Evolutionary conservation across 2,329 filamentous ascomycete species (phyloP).

Genomic region (Penicillium verrucosum): DNA sequence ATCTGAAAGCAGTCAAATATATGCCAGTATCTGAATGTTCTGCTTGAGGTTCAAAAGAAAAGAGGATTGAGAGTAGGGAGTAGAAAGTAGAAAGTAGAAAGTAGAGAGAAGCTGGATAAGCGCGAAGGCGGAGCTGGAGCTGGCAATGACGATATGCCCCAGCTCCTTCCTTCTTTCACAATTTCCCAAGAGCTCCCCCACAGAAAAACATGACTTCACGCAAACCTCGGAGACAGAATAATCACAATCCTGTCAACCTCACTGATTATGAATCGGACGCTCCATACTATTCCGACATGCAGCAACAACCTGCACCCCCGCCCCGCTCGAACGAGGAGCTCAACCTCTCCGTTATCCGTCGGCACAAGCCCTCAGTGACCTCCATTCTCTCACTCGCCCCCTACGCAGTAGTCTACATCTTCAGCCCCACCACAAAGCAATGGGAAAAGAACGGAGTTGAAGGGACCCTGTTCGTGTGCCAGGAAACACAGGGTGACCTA

Average conservation of each 20-base stretch:
- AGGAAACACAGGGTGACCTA: slow-evolving; percentile 47
- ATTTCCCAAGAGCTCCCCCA: not conserved
- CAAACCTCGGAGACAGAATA: slow-evolving; percentile 33
- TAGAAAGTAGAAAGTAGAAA: not conserved
- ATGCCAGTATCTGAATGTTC: not conserved
- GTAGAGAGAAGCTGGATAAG: not conserved
- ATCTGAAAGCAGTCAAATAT: not conserved
- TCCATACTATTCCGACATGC: slow-evolving; percentile 46
- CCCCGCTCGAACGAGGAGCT: slow-evolving; percentile 75
- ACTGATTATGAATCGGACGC: slow-evolving; percentile 67
- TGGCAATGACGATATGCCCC: slow-evolving; percentile 13
- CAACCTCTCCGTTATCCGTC: slow-evolving; percentile 78
- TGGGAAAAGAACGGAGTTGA: slow-evolving; percentile 89
- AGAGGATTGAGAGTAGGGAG: not conserved
- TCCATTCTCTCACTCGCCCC: slow-evolving; percentile 76
- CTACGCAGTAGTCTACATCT: slow-evolving; percentile 82
- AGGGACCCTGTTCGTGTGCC: slow-evolving; percentile 85
- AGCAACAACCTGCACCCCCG: slow-evolving; percentile 42
- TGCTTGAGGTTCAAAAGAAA: not conserved
- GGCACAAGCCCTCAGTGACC: slow-evolving; percentile 72
- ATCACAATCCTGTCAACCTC: slow-evolving; percentile 24
- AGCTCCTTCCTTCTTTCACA: not conserved
- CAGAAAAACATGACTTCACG: slow-evolving; percentile 30
- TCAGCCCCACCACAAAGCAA: slow-evolving; percentile 59
- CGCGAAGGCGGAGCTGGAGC: slow-evolving; percentile 1